These are phyloP conservation scores for Pharnaceum exiguum DNA, from an alignment of 148 eudicot genomes.

Conservation along the genomic window DNA sequence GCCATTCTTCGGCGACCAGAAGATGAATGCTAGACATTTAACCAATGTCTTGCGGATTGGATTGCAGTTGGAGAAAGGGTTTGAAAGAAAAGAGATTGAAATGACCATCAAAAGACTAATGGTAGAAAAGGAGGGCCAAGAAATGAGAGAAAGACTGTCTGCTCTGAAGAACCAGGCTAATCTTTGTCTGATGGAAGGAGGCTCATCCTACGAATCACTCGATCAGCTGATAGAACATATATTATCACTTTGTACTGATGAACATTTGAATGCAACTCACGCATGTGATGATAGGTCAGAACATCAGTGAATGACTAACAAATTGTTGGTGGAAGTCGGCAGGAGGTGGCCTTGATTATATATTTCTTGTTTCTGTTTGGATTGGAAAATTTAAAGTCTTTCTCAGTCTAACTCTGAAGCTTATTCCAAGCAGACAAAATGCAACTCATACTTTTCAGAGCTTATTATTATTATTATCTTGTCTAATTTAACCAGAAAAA, in stretches of 20 bases:
- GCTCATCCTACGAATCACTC: conserved; percentile 36
- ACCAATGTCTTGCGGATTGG: conserved; percentile 42
- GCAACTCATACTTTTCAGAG: too few species aligned
- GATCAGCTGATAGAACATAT: conserved; percentile 25
- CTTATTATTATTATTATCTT: too few species aligned
- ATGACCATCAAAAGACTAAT: conserved; percentile 29
- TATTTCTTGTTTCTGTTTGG: too few species aligned
- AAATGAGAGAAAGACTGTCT: conserved; percentile 27
- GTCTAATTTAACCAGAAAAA: too few species aligned
- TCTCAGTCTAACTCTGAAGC: too few species aligned
- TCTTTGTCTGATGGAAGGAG: conserved; percentile 20
- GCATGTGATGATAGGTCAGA: not conserved
- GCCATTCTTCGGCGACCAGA: conserved; percentile 49
- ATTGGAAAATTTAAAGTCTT: too few species aligned
- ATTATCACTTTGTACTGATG: conserved; percentile 23
- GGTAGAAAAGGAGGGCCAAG: conserved; percentile 42
- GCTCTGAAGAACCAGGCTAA: conserved; percentile 32
- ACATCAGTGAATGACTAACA: too few species aligned
- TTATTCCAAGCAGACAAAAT: too few species aligned
- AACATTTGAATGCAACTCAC: not conserved
- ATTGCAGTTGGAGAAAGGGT: conserved; percentile 30
- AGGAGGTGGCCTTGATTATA: too few species aligned
- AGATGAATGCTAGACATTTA: conserved; percentile 35
- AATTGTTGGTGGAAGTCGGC: too few species aligned
- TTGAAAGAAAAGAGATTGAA: conserved; percentile 30